Percentiles rank a stretch among this genome's conserved stretches.
Conservation (phyloP, 2,329 filamentous ascomycete genomes). For the Tolypocladium ophioglossoides region DNA sequence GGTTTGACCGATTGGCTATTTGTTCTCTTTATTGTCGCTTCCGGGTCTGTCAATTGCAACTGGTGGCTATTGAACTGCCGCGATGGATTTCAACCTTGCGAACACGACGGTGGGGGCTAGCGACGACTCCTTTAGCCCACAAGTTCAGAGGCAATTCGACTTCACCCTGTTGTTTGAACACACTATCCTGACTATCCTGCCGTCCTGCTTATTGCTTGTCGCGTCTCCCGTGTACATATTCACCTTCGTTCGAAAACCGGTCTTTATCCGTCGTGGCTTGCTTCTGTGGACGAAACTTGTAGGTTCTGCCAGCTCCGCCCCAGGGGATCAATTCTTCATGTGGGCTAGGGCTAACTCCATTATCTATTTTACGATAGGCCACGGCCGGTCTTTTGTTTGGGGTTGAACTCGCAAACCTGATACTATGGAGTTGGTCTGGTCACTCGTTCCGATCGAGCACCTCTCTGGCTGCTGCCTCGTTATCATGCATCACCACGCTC, state of each 20-base stretch:
- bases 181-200: conserved; percentile 6
- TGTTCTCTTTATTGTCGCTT: background rate
- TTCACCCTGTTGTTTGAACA: conserved; percentile 12
- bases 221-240: conserved; percentile 1
- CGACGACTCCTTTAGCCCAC: conserved; percentile 5
- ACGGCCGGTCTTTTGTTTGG: conserved; percentile 11
- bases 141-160: conserved; percentile 7
- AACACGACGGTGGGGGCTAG: background rate
- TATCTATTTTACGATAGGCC: conserved; percentile 5
- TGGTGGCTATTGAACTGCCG: background rate
- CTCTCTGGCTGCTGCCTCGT: conserved; percentile 13
- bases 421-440: conserved; percentile 3
- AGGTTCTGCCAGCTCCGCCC: background rate
- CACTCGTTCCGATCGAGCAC: conserved; percentile 7
- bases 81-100: background rate
- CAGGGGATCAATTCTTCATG: background rate
- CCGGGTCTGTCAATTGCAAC: background rate
- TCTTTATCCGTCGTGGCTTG: conserved; percentile 1
- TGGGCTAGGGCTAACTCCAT: background rate
- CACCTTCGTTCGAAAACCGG: conserved; percentile 3
- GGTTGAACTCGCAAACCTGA: conserved; percentile 17
- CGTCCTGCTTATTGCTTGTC: conserved; percentile 2
- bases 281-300: conserved; percentile 11
- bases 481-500: conserved; percentile 16
- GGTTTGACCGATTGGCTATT: too few species aligned